A percentile compares a stretch with the other conserved stretches of the same genome.
These are phyloP conservation scores for Botryosphaeria dothidea DNA, from an alignment of 2,329 filamentous ascomycete species.

Conservation along the genomic window DNA sequence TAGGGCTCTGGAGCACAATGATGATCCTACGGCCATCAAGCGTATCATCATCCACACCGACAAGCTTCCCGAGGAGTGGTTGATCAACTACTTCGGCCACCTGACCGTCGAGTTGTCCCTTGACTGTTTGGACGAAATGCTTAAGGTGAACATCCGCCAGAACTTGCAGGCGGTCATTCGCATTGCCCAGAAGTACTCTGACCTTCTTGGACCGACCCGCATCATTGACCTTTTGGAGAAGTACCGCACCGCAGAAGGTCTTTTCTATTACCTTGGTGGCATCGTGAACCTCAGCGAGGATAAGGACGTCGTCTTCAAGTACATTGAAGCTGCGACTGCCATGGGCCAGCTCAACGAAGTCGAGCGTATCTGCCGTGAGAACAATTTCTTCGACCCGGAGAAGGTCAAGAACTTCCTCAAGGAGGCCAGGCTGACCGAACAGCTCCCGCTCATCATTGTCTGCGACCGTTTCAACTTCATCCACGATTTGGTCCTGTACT, in stretches of 20 bases:
- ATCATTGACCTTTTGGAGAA: slow-evolving; percentile 96
- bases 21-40: slow-evolving; percentile 87
- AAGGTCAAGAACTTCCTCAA: slow-evolving; percentile 99
- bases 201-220: slow-evolving; percentile 81
- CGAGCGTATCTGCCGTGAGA: slow-evolving; percentile 95
- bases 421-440: slow-evolving; percentile 87
- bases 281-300: slow-evolving; percentile 98
- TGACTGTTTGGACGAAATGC: slow-evolving; percentile 93
- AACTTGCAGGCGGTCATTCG: slow-evolving; percentile 94
- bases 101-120: slow-evolving; percentile 94
- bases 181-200: slow-evolving; percentile 96
- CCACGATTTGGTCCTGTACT: slow-evolving; percentile 90
- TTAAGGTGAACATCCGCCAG: slow-evolving; percentile 93
- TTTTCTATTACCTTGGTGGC: slow-evolving; percentile 97
- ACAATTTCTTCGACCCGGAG: slow-evolving; percentile 81
- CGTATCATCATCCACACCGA: slow-evolving; percentile 83
- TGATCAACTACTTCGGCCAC: slow-evolving; percentile 89
- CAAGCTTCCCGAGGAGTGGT: slow-evolving; percentile 87
- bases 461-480: slow-evolving; percentile 99
- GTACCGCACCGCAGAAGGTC: slow-evolving; percentile 93
- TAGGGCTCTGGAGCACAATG: slow-evolving; percentile 85
- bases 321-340: slow-evolving; percentile 93
- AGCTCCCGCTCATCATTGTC: slow-evolving; percentile 94
- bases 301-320: slow-evolving; percentile 96
- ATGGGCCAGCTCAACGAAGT: slow-evolving; percentile 95